phyloP scores from a whole-genome alignment of 441 rosid genomes.

The Corymbia citriodora region DNA sequence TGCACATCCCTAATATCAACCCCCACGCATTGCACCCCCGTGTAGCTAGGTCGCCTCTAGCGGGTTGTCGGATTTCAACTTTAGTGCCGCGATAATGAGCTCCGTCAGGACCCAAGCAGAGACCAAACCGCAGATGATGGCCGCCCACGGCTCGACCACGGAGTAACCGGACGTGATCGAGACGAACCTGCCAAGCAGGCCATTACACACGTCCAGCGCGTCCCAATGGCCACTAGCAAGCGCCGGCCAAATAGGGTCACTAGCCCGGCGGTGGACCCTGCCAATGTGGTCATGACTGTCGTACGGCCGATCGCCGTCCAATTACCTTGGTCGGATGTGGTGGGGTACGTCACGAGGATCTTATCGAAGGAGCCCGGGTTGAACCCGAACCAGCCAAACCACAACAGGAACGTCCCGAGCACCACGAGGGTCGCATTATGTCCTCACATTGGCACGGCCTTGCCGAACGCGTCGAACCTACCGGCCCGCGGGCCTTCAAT shows the following conservation, averaged over 20 bases:
- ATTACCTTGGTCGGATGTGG: constrained; percentile 47
- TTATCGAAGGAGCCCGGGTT: constrained; percentile 66
- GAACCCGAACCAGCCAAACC: constrained; percentile 89
- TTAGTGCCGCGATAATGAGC: constrained; percentile 40
- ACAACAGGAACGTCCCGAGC: constrained; percentile 61
- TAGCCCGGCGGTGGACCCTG: constrained; percentile 63
- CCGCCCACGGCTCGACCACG: constrained; percentile 82
- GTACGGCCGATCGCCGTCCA: constrained; percentile 64
- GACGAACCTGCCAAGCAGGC: constrained; percentile 67
- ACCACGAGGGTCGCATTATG: constrained; percentile 74
- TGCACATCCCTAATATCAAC: constrained; percentile 26
- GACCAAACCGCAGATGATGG: constrained; percentile 55
- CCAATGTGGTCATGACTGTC: constrained; percentile 50
- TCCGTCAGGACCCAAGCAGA: constrained; percentile 59
- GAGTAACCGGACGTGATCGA: constrained; percentile 77
- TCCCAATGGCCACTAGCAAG: constrained; percentile 70
- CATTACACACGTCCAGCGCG: constrained; percentile 67
- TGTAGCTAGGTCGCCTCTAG: constrained; percentile 71
- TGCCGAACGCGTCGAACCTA: constrained; percentile 66
- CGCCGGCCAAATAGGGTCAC: constrained; percentile 59
- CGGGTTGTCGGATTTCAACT: constrained; percentile 62
- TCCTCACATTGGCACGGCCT: constrained; percentile 54
- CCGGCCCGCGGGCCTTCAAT: constrained; percentile 75
- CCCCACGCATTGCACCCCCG: constrained; percentile 93
- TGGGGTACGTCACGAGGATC: constrained; percentile 55